Percentiles rank a stretch among this genome's conserved stretches.
phyloP scores from a whole-genome alignment of 2,329 filamentous ascomycete genomes.

The Stemphylium beticola region DNA sequence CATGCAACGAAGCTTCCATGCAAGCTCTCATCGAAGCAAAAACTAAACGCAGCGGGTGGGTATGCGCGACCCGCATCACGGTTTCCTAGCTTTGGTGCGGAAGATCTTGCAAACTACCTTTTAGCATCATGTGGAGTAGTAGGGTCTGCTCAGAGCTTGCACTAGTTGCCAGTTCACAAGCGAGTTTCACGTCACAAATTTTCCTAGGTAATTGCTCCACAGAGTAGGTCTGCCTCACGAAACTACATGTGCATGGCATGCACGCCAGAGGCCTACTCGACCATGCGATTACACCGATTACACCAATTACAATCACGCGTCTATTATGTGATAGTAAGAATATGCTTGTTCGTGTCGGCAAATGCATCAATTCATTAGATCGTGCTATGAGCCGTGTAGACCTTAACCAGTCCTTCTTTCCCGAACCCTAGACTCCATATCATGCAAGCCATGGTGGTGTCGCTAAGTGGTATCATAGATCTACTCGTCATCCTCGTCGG shows the following conservation, averaged over 20 bases:
- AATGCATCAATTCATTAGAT: conserved; percentile 38
- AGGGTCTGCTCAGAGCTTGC: not conserved
- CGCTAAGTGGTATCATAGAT: conserved; percentile 36
- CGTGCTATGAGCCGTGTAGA: conserved; percentile 38
- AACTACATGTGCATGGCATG: not conserved
- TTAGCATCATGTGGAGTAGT: conserved; percentile 7
- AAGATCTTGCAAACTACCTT: not conserved
- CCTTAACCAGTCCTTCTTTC: conserved; percentile 28
- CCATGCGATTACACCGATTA: not conserved
- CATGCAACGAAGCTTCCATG: no score
- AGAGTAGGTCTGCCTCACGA: not conserved
- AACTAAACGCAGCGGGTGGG: no score
- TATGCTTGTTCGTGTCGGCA: conserved; percentile 9
- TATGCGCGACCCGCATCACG: no score
- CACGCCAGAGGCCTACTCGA: not conserved
- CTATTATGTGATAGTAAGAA: not conserved
- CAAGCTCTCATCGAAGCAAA: no score
- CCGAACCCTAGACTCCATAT: conserved; percentile 22
- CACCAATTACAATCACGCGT: not conserved
- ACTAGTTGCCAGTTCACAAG: not conserved
- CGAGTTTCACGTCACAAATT: not conserved
- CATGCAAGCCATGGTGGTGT: conserved; percentile 26
- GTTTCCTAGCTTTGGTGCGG: not conserved
- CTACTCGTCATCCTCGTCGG: conserved; percentile 98
- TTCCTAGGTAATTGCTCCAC: not conserved